Percentiles rank a stretch among this genome's conserved stretches.
phyloP scores from a whole-genome alignment of 148 eudicot species.

The Camellia lanceoleosa region DNA sequence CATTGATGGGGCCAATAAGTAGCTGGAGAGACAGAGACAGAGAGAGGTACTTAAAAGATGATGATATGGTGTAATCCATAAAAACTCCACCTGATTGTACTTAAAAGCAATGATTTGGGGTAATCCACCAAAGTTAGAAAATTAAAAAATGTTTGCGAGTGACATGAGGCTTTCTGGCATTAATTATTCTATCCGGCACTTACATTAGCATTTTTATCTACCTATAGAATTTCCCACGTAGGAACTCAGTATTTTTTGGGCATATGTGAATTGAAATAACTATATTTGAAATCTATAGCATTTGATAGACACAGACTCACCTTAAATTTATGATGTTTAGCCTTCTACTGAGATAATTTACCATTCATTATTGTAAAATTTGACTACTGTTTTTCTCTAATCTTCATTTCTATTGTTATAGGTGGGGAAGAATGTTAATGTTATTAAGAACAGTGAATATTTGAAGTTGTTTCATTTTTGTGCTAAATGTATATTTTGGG shows the following conservation, averaged over 20 bases:
- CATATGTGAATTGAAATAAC: no score
- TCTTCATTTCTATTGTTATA: no score
- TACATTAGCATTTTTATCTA: neutral
- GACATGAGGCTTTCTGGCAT: neutral
- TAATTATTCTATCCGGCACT: neutral
- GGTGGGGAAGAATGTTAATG: neutral
- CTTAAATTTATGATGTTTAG: neutral
- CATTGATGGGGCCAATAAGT: constrained; percentile 2
- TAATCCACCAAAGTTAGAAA: constrained; percentile 13
- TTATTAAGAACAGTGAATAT: neutral
- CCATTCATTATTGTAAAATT: no score
- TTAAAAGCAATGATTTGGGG: constrained; percentile 15
- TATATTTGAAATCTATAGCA: no score
- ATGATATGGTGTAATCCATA: constrained; percentile 17
- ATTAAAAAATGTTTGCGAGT: neutral
- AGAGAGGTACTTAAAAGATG: neutral
- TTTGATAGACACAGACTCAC: no score
- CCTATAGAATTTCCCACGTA: neutral
- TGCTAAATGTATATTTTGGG: neutral
- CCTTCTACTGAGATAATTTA: neutral
- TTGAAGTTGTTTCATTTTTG: neutral
- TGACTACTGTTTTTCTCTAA: neutral
- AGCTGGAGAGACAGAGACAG: neutral
- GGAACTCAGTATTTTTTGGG: no score
- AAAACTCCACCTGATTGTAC: neutral